Percentiles rank a stretch among this genome's conserved stretches.
These are phyloP conservation scores for Neodidymelliopsis sp. DNA, from an alignment of 2,329 filamentous ascomycete genomes.

Conservation along the genomic window DNA sequence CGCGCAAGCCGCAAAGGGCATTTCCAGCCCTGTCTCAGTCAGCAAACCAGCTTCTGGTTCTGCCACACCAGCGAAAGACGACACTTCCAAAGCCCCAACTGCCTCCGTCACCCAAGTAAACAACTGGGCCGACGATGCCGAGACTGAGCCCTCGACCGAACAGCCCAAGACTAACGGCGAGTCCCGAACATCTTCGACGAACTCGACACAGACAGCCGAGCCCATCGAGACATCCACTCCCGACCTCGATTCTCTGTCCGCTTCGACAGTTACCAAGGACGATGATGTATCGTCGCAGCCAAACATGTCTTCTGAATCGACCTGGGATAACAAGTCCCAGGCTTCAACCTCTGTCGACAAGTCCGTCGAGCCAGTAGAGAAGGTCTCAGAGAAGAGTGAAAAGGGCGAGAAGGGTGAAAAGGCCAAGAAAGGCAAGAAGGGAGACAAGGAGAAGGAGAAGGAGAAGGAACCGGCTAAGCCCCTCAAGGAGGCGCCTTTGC, in stretches of 20 bases:
- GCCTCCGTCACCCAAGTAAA: slow-evolving; percentile 44
- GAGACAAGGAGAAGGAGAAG: slow-evolving; percentile 60
- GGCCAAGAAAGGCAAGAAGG: slow-evolving; percentile 58
- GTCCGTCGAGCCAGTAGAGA: slow-evolving; percentile 57
- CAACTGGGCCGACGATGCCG: slow-evolving; percentile 59
- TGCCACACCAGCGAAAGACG: slow-evolving; percentile 52
- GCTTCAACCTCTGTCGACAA: slow-evolving; percentile 72
- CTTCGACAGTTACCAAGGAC: slow-evolving; percentile 63
- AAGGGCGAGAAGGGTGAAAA: slow-evolving; percentile 60
- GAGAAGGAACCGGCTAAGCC: slow-evolving; percentile 60
- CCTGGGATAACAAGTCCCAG: slow-evolving; percentile 72
- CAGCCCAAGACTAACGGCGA: slow-evolving; percentile 36
- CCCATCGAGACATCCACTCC: slow-evolving; percentile 57
- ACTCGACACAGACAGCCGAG: slow-evolving; percentile 23
- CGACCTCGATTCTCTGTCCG: slow-evolving; percentile 61
- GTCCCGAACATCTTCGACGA: slow-evolving; percentile 24
- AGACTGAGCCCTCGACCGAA: slow-evolving; percentile 45
- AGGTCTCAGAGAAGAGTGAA: slow-evolving; percentile 63
- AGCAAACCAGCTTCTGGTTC: slow-evolving; percentile 56
- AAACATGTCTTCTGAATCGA: slow-evolving; percentile 70
- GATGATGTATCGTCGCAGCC: slow-evolving; percentile 68
- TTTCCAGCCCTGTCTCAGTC: slow-evolving; percentile 57
- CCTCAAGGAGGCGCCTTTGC: slow-evolving; percentile 81
- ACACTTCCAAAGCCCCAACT: slow-evolving; percentile 32
- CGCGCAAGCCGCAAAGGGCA: slow-evolving; percentile 91